These are phyloP conservation scores for Cicer judaicum DNA, from an alignment of 306 rosid species.

Conservation along the genomic window DNA sequence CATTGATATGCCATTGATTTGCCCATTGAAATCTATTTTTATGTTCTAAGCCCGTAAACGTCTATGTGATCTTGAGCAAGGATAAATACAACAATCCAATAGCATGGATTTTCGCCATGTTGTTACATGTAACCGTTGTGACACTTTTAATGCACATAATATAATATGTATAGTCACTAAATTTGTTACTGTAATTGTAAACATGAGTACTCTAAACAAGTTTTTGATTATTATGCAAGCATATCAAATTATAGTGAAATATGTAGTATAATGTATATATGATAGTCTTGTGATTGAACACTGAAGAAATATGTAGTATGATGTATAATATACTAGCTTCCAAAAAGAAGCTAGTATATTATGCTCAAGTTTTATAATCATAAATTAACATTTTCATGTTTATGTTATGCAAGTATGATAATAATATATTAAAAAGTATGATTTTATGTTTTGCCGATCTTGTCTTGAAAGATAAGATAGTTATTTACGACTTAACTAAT, in stretches of 20 bases:
- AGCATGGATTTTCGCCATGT: slow-evolving; percentile 56
- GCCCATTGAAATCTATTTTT: neutral
- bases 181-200: slow-evolving; percentile 23
- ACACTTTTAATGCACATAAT: slow-evolving; percentile 54
- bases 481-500: slow-evolving; percentile 80
- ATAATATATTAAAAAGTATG: neutral
- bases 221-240: too few relatives aligned
- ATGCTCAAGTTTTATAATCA: slow-evolving; percentile 24
- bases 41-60: slow-evolving; percentile 89
- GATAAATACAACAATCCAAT: slow-evolving; percentile 75
- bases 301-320: too few relatives aligned
- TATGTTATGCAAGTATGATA: slow-evolving; percentile 11
- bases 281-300: too few relatives aligned
- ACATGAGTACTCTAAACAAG: too few relatives aligned
- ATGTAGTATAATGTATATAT: too few relatives aligned
- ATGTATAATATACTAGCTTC: too few relatives aligned
- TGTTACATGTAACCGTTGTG: slow-evolving; percentile 44
- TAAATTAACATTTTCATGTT: neutral
- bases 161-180: slow-evolving; percentile 43
- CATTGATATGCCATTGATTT: slow-evolving; percentile 31
- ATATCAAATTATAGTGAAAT: too few relatives aligned
- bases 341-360: neutral
- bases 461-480: slow-evolving; percentile 82
- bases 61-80: slow-evolving; percentile 76
- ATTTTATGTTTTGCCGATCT: slow-evolving; percentile 61